These are phyloP conservation scores for Corniculantispora saksenae DNA, from an alignment of 2,329 filamentous ascomycete genomes.

Conservation along the genomic window DNA sequence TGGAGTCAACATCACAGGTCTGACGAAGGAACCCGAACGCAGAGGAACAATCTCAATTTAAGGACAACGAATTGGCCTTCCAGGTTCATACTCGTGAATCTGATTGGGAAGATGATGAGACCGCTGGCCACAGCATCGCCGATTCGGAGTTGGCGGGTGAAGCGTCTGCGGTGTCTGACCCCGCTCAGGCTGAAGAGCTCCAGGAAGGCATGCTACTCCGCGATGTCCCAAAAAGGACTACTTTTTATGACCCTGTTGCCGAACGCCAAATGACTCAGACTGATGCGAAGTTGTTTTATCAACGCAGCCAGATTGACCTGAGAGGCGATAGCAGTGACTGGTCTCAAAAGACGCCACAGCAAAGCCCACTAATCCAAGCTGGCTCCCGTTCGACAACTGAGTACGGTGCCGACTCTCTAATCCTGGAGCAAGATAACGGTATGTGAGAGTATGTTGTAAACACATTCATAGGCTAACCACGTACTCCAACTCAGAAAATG, in stretches of 20 bases:
- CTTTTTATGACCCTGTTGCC: slow-evolving; percentile 89
- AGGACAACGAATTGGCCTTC: slow-evolving; percentile 20
- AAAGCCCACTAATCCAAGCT: slow-evolving; percentile 47
- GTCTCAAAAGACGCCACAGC: slow-evolving; percentile 45
- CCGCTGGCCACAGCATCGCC: slow-evolving; percentile 2
- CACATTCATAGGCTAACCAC: slow-evolving; percentile 41
- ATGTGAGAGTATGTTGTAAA: slow-evolving; percentile 22
- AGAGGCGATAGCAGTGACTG: slow-evolving; percentile 39
- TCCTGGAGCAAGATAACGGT: slow-evolving; percentile 32
- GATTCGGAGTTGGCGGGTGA: slow-evolving; percentile 27
- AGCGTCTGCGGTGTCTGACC: slow-evolving; percentile 24
- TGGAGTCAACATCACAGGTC: neutral
- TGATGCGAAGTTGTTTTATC: slow-evolving; percentile 95
- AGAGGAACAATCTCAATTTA: slow-evolving; percentile 5
- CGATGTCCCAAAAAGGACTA: slow-evolving; percentile 69
- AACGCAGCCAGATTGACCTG: slow-evolving; percentile 73
- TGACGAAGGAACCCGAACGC: neutral
- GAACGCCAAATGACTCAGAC: slow-evolving; percentile 94
- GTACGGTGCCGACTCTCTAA: slow-evolving; percentile 38
- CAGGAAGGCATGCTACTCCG: slow-evolving; percentile 61
- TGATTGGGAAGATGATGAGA: slow-evolving; percentile 24
- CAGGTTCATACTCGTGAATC: slow-evolving; percentile 24
- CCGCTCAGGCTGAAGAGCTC: slow-evolving; percentile 34
- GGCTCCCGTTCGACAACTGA: slow-evolving; percentile 38
- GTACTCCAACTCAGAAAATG: neutral